Evolutionary conservation across 1,139 yeast genomes (phyloP).

Genomic region (Zygosaccharomyces pseudobailii): DNA sequence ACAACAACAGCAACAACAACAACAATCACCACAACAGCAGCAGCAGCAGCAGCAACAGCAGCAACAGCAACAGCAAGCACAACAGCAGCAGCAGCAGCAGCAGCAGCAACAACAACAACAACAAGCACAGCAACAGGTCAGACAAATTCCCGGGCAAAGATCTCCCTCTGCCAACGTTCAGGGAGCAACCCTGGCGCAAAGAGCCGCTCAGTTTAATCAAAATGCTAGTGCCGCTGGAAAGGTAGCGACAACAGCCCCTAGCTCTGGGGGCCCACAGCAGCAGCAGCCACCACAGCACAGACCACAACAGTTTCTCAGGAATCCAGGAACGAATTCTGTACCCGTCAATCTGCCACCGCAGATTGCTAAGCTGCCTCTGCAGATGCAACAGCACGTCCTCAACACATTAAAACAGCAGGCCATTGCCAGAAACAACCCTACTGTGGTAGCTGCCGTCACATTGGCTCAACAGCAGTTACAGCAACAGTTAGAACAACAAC

Average conservation of each 20-base stretch:
- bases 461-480: conserved; percentile 36
- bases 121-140: conserved; percentile 8
- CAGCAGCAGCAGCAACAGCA: conserved; percentile 16
- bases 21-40: conserved; percentile 17
- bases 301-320: conserved; percentile 5
- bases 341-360: conserved; percentile 33
- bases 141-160: conserved; percentile 11
- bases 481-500: conserved; percentile 24
- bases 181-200: conserved; percentile 21
- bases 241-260: background rate
- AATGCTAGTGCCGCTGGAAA: conserved; percentile 1
- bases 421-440: conserved; percentile 30
- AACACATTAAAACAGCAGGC: conserved; percentile 32
- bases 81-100: conserved; percentile 14
- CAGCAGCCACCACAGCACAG: conserved; percentile 15
- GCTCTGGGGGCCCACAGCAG: conserved; percentile 32
- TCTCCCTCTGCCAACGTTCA: conserved; percentile 37
- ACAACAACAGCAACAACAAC: conserved; percentile 19
- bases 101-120: conserved; percentile 20
- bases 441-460: conserved; percentile 39
- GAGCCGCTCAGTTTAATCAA: conserved; percentile 14
- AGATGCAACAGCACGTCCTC: conserved; percentile 32
- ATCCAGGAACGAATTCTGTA: conserved; percentile 5
- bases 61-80: conserved; percentile 16
- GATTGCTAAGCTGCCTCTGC: conserved; percentile 32